phyloP scores from a whole-genome alignment of 1,284 basidiomycete genomes.

The Trichosporon faecale region DNA sequence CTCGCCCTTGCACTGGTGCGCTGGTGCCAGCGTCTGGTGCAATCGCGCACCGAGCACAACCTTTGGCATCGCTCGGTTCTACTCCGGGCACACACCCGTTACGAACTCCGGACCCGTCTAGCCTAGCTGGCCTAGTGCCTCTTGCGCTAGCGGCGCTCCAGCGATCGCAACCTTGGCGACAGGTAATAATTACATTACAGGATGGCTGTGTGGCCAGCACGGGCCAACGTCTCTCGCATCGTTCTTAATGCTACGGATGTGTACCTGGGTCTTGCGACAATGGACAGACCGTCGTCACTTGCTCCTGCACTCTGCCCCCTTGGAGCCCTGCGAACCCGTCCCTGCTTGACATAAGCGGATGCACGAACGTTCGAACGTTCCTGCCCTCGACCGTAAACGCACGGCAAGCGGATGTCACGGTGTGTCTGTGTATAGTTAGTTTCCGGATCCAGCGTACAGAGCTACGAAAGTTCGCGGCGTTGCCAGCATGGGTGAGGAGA shows the following conservation, averaged over 20 bases:
- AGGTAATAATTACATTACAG: background rate
- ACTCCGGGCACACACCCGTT: background rate
- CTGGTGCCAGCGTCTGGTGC: background rate
- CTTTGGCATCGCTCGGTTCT: too few relatives aligned
- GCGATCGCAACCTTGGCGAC: background rate
- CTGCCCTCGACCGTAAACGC: background rate
- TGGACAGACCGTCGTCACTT: background rate
- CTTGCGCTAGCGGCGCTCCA: background rate
- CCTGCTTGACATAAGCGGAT: background rate
- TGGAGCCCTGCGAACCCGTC: background rate
- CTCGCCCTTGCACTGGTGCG: background rate
- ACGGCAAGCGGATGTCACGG: background rate
- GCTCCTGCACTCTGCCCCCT: background rate
- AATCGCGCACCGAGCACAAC: background rate
- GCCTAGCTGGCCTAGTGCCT: background rate
- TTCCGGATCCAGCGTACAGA: background rate
- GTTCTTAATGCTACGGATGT: background rate
- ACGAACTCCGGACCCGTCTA: background rate
- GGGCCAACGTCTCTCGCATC: background rate
- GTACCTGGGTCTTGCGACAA: background rate
- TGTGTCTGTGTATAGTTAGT: background rate
- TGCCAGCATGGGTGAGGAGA: background rate
- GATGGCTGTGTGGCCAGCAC: too few relatives aligned
- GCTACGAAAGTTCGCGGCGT: background rate
- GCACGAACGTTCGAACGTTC: background rate